phyloP scores from a whole-genome alignment of 2,329 filamentous ascomycete genomes.

The Fusarium odoratissimum region DNA sequence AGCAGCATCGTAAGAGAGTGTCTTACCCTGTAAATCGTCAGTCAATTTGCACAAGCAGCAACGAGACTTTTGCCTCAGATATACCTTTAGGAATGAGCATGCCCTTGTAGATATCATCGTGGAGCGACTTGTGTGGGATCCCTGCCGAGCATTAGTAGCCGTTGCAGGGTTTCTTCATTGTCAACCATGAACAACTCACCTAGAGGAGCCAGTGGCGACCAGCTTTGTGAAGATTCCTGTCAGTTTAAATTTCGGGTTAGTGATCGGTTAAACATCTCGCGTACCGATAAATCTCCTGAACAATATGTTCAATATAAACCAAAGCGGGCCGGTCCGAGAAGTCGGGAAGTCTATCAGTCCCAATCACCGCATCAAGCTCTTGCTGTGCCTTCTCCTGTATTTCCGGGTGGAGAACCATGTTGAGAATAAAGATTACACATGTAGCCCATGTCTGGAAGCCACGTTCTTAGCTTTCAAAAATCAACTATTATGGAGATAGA shows the following conservation, averaged over 20 bases:
- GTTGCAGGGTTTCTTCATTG: constrained; percentile 1
- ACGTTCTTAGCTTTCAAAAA: constrained; percentile 34
- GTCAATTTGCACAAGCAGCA: neutral
- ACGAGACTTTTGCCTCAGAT: neutral
- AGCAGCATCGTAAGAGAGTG: neutral
- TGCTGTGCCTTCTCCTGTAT: constrained; percentile 60
- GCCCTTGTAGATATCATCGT: constrained; percentile 67
- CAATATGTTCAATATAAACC: constrained; percentile 57
- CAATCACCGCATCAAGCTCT: constrained; percentile 59
- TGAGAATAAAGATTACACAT: constrained; percentile 55
- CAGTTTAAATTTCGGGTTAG: neutral
- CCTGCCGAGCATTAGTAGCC: constrained; percentile 35
- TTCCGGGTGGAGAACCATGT: constrained; percentile 55
- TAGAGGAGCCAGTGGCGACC: constrained; percentile 59
- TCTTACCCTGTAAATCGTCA: constrained; percentile 38
- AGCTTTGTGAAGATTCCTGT: constrained; percentile 38
- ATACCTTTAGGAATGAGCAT: constrained; percentile 67
- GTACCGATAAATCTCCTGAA: constrained; percentile 58
- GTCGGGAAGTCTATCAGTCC: constrained; percentile 55
- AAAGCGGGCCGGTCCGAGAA: constrained; percentile 58
- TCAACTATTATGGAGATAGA: constrained; percentile 25
- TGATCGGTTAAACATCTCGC: constrained; percentile 1
- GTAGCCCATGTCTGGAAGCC: constrained; percentile 44
- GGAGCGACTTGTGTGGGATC: constrained; percentile 65
- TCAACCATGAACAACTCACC: constrained; percentile 44